Percentiles rank a stretch among this genome's conserved stretches.
Conservation (phyloP, 495 filamentous ascomycete species). For the Neurospora discreta region DNA sequence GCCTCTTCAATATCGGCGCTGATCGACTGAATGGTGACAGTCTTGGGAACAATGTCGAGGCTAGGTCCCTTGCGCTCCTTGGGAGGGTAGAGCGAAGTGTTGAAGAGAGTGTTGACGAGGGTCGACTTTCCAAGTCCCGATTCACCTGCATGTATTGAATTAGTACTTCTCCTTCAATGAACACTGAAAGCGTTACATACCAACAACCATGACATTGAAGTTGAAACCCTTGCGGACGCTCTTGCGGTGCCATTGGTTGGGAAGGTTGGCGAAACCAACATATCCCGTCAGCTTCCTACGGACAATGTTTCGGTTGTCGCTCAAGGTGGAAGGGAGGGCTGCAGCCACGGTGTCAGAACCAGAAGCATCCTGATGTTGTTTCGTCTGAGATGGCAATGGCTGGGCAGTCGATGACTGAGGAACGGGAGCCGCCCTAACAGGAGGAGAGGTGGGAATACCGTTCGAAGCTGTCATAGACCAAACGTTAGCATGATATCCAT, state of each 20-base stretch:
- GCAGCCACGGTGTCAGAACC: slow-evolving; percentile 70
- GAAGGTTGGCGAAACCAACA: slow-evolving; percentile 96
- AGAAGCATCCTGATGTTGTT: slow-evolving; percentile 43
- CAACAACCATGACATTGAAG: slow-evolving; percentile 99
- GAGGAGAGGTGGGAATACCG: slow-evolving; percentile 27
- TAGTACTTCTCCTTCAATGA: slow-evolving; percentile 3
- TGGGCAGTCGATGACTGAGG: slow-evolving; percentile 37
- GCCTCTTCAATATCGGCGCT: slow-evolving; percentile 99
- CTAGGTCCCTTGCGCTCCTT: slow-evolving; percentile 95
- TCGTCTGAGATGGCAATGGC: slow-evolving; percentile 36
- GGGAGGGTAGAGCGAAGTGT: slow-evolving; percentile 96
- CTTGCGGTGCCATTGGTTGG: slow-evolving; percentile 99
- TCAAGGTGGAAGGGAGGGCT: slow-evolving; percentile 57
- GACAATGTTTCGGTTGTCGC: slow-evolving; percentile 93
- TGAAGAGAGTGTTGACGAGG: slow-evolving; percentile 98
- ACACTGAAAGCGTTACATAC: slow-evolving; percentile 39
- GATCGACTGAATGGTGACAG: slow-evolving; percentile 95
- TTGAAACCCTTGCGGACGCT: slow-evolving; percentile 99
- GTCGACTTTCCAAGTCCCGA: slow-evolving; percentile 98
- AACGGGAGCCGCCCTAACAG: slow-evolving; percentile 19
- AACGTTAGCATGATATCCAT: slow-evolving; percentile 17
- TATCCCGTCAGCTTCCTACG: slow-evolving; percentile 97
- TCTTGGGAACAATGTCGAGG: slow-evolving; percentile 98
- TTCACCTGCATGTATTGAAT: slow-evolving; percentile 56
- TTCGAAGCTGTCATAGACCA: slow-evolving; percentile 33